Conservation (phyloP, 1,284 basidiomycete genomes). For the Leccinum angustisporum region DNA sequence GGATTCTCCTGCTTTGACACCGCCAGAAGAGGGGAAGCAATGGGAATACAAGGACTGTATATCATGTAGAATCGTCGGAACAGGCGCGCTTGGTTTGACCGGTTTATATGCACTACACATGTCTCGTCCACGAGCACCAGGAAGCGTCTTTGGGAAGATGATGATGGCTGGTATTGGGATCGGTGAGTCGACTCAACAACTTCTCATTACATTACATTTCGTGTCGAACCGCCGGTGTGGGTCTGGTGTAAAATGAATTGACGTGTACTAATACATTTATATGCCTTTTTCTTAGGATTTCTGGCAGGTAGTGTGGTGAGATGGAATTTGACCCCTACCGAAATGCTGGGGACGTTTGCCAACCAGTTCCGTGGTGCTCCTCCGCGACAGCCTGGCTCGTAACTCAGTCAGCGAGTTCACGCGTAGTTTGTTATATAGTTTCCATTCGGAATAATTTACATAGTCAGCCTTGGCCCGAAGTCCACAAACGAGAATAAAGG, state of each 20-base stretch:
- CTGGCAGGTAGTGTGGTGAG: conserved; percentile 29
- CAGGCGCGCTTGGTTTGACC: conserved; percentile 46
- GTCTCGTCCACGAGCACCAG: conserved; percentile 47
- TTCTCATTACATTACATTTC: background rate
- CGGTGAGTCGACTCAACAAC: conserved; percentile 36
- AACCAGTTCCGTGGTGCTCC: conserved; percentile 12
- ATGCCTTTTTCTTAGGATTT: background rate
- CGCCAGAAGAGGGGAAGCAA: conserved; percentile 6
- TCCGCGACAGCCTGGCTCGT: conserved; percentile 8
- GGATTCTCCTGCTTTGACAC: background rate
- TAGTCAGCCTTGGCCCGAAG: background rate
- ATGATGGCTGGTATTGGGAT: conserved; percentile 49
- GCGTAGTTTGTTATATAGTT: conserved; percentile 6
- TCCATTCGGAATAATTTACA: background rate
- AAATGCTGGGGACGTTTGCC: conserved; percentile 23
- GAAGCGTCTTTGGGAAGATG: conserved; percentile 45
- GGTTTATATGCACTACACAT: conserved; percentile 53
- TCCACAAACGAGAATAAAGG: background rate
- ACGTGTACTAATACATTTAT: background rate
- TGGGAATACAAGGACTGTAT: conserved; percentile 44
- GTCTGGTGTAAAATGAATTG: background rate
- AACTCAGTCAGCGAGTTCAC: background rate
- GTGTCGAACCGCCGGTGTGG: background rate
- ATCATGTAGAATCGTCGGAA: conserved; percentile 51
- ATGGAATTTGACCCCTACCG: conserved; percentile 32